These are phyloP conservation scores for Mortierella polycephala DNA, from an alignment of 371 early-diverging fungal genomes.

Conservation along the genomic window DNA sequence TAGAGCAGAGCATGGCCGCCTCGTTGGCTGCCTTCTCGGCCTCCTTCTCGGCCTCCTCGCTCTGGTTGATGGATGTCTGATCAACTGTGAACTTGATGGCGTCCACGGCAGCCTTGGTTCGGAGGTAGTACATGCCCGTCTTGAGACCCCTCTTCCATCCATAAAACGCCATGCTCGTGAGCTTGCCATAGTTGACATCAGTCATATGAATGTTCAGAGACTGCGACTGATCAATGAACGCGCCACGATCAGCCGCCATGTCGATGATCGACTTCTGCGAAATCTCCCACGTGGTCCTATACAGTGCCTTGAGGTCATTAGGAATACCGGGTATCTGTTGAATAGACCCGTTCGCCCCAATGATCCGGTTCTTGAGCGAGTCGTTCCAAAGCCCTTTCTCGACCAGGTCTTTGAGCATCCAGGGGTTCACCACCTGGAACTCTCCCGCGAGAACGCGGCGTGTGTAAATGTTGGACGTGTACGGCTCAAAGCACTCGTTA, in stretches of 20 bases:
- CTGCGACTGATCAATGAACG: constrained; percentile 99
- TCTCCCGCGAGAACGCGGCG: constrained; percentile 99
- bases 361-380: constrained; percentile 96
- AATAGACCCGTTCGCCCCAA: constrained; percentile 96
- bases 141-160: constrained; percentile 99
- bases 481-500: constrained; percentile 99
- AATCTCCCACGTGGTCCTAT: constrained; percentile 99
- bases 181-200: constrained; percentile 67
- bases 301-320: constrained; percentile 91
- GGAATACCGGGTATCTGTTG: constrained; percentile 90
- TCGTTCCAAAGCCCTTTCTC: constrained; percentile 97
- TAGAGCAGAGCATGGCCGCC: constrained; percentile 82
- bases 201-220: constrained; percentile 96
- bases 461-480: constrained; percentile 98
- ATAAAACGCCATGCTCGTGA: constrained; percentile 99
- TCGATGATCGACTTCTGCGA: constrained; percentile 87
- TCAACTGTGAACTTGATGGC: constrained; percentile 96
- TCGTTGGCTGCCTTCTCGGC: constrained; percentile 55
- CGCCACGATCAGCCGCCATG: constrained; percentile 95
- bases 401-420: constrained; percentile 95
- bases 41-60: constrained; percentile 61
- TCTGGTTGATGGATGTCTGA: constrained; percentile 79
- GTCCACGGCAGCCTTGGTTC: constrained; percentile 97
- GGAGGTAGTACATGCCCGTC: constrained; percentile 99
- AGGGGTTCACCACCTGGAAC: constrained; percentile 99